Base-by-base conservation (phyloP, 768 basidiomycete genomes). In the Lactifluus subvellereus region DNA sequence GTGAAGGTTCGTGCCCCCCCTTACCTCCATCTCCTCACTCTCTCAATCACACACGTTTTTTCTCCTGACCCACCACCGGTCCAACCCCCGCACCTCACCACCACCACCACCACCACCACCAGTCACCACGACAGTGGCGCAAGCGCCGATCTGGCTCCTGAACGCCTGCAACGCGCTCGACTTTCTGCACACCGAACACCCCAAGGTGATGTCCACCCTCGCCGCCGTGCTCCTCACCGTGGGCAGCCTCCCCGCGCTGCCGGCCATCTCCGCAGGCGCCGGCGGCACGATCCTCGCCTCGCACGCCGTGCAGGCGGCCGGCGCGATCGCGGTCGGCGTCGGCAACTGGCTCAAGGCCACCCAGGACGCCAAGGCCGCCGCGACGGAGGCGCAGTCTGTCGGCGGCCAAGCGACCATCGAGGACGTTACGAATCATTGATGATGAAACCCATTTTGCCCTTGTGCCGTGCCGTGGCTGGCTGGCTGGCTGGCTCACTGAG, bases 221-320 rank as follows among this genome's bases (percentile, higher is more conserved):
- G 87, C 87, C 66, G 89, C 89, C 7, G 83, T 91, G 57, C 81
- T 91, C 62, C 88, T 91, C 70, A 89, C 88, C 2, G 86, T 86
- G 37, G 89, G 89, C 40, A 84, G 86, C 37, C 77, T 91, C 48
- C 89, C 89, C 0, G 75, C 87, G 0, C 81, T 91, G 37, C 89
- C 89, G 22, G 87, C 80, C 2, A 81, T 91, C 69, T 78, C 78
- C 54, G 83, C 83, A 0, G 86, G 84, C 20, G 86, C 84, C 5
- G 88, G 88, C 22, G 89, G 89, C 10, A 85, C 86, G 0, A 76
- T 88, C 55, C 77, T 91, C 40, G 89, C 89, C 10, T 82, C 87
- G 16, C 80, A 84, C 13, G 85, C 89, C 14, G 87, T 83, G 14
- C 89, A 91, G 67, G 89, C 89, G 1, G 84, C 88, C 30, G 89